These are phyloP conservation scores for Przewalskia tangutica DNA, from an alignment of 257 asterid species.

Conservation along the genomic window DNA sequence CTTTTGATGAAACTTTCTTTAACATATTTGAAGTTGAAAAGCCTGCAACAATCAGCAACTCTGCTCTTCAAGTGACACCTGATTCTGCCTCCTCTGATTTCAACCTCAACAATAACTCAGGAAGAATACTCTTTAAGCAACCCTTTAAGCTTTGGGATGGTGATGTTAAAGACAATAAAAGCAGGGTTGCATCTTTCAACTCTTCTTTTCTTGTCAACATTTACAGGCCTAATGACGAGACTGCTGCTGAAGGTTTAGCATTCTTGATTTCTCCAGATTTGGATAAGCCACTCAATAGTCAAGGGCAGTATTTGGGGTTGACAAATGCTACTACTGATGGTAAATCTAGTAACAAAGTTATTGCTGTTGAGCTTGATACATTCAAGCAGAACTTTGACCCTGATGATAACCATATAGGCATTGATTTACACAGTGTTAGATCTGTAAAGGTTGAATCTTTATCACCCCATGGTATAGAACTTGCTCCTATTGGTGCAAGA, in stretches of 20 bases:
- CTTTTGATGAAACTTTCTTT: constrained; percentile 16
- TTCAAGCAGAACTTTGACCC: constrained; percentile 57
- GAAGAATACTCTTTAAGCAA: constrained; percentile 30
- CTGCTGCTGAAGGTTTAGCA: constrained; percentile 65
- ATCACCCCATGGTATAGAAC: constrained; percentile 26
- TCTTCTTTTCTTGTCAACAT: constrained; percentile 60
- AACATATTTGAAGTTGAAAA: neutral
- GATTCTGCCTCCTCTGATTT: constrained; percentile 24
- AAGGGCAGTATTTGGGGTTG: constrained; percentile 67
- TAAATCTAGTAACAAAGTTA: constrained; percentile 22
- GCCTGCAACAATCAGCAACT: constrained; percentile 30
- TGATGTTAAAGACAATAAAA: neutral
- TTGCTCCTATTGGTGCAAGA: constrained; percentile 34
- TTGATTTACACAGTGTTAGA: constrained; percentile 44
- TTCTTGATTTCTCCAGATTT: constrained; percentile 50
- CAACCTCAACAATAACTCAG: constrained; percentile 20
- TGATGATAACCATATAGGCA: constrained; percentile 69
- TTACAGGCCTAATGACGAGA: neutral
- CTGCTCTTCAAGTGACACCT: constrained; percentile 67
- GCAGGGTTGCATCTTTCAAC: constrained; percentile 47
- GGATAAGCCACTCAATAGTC: constrained; percentile 35
- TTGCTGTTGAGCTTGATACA: constrained; percentile 91
- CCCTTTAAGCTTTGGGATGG: constrained; percentile 58
- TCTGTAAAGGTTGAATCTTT: constrained; percentile 25
- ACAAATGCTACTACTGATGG: constrained; percentile 58